Evolutionary conservation across 139 green algal species (phyloP).

Genomic region (Ettlia oleoabundans): DNA sequence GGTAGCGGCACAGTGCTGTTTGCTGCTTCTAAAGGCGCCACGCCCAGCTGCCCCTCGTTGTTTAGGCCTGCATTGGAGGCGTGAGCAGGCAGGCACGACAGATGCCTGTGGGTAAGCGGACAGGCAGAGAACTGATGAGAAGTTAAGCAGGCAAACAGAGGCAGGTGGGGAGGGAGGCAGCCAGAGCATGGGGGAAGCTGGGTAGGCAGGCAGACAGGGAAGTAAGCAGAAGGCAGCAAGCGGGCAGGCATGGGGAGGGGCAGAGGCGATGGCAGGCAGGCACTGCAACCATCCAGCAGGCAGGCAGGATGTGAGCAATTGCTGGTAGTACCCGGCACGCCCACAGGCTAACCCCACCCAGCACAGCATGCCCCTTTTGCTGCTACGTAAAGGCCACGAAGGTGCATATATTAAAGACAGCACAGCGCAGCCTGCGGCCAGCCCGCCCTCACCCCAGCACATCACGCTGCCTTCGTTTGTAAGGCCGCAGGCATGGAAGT

Average conservation of each 20-base stretch:
- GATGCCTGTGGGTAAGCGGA: too few species aligned
- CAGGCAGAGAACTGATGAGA: too few species aligned
- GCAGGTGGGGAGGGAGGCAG: too few species aligned
- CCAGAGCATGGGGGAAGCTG: neutral
- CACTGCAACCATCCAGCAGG: neutral
- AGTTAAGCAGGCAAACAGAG: too few species aligned
- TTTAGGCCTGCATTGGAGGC: neutral
- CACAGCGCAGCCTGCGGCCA: neutral
- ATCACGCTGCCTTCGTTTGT: neutral
- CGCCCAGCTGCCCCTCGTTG: neutral
- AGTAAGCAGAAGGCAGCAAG: neutral
- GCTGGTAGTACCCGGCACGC: too few species aligned
- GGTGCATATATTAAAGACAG: neutral
- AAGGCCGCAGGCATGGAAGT: constrained; percentile 19
- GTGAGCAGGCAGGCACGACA: too few species aligned
- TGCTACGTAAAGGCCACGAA: neutral
- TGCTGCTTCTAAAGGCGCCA: neutral
- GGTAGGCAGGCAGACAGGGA: neutral
- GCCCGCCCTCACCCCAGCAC: constrained; percentile 9
- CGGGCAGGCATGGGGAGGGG: neutral
- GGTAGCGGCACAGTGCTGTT: neutral
- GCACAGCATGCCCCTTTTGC: neutral
- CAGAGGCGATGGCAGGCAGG: neutral
- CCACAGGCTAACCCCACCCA: too few species aligned
- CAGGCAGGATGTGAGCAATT: neutral